A percentile compares a stretch with the other conserved stretches of the same genome.
Conservation (phyloP, 139 green algal species). For the Picochlorum sp. region DNA sequence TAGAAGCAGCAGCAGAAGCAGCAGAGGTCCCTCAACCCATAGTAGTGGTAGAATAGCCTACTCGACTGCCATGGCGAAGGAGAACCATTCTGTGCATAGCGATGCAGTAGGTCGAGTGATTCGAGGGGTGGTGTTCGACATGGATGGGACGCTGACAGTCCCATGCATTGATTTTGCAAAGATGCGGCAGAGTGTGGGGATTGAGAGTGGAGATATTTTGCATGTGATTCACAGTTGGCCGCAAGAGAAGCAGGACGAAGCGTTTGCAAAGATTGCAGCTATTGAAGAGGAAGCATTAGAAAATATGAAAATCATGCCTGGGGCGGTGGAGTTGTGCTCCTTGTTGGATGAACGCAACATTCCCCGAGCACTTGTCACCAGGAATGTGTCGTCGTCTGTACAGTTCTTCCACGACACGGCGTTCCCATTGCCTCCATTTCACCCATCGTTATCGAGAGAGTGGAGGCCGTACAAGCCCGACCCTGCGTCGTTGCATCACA, state of each 20-base stretch:
- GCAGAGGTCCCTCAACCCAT: too few species aligned
- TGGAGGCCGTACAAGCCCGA: conserved; percentile 34
- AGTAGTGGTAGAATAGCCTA: too few species aligned
- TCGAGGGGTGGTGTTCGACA: conserved; percentile 26
- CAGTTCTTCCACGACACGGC: conserved; percentile 49
- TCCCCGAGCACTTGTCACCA: conserved; percentile 55
- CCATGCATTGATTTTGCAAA: conserved; percentile 34
- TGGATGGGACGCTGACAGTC: conserved; percentile 27
- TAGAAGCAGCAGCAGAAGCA: too few species aligned
- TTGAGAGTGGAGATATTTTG: conserved; percentile 22
- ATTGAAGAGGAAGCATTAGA: conserved; percentile 43
- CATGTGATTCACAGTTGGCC: conserved; percentile 8
- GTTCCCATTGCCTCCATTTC: conserved; percentile 46
- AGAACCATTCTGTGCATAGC: not conserved
- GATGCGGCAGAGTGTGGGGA: conserved; percentile 18
- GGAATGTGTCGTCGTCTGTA: conserved; percentile 45
- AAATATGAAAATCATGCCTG: conserved; percentile 72
- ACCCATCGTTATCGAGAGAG: conserved; percentile 59
- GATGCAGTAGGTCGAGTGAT: conserved; percentile 3
- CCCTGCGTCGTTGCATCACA: conserved; percentile 67
- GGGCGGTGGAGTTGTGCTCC: conserved; percentile 47
- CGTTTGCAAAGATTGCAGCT: conserved; percentile 11
- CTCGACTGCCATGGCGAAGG: too few species aligned
- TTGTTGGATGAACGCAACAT: conserved; percentile 44
- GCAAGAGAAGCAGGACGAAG: not conserved